Evolutionary conservation across 345 rosid genomes (phyloP).

Genomic region (Acer yangbiense): DNA sequence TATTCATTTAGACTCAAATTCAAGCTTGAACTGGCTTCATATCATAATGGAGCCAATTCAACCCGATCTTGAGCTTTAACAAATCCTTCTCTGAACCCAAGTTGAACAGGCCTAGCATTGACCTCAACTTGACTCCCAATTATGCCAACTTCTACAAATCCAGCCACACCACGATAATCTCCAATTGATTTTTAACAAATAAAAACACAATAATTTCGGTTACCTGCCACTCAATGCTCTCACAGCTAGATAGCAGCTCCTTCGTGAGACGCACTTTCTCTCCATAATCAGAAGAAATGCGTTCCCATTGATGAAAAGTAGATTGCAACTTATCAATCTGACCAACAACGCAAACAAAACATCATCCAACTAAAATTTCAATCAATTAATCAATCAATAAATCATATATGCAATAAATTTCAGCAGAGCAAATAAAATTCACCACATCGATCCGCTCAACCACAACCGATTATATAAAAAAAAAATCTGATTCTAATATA

Average conservation of each 20-base stretch:
- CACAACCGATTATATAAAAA: no score
- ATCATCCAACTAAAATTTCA: neutral
- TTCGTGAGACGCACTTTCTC: slow-evolving; percentile 61
- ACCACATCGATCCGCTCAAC: no score
- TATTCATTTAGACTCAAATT: neutral
- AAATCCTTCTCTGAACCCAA: neutral
- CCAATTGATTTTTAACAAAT: neutral
- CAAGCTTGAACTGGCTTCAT: neutral
- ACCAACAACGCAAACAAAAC: neutral
- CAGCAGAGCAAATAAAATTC: neutral
- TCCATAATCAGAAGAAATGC: slow-evolving; percentile 52
- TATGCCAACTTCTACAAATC: neutral
- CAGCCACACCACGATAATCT: neutral
- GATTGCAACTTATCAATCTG: slow-evolving; percentile 93
- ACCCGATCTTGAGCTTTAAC: neutral
- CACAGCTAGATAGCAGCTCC: slow-evolving; percentile 72
- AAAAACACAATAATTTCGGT: neutral
- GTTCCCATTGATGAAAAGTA: slow-evolving; percentile 86
- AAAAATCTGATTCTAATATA: no score
- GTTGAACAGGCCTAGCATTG: neutral
- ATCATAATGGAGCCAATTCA: neutral
- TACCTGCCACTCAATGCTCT: slow-evolving; percentile 99
- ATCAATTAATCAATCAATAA: neutral
- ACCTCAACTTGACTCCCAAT: no score
- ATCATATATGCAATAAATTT: neutral